Evolutionary conservation across 331 rosid species (phyloP), one percentile per base, ranked within the genome.

Genomic region (Ulmus americana): DNA sequence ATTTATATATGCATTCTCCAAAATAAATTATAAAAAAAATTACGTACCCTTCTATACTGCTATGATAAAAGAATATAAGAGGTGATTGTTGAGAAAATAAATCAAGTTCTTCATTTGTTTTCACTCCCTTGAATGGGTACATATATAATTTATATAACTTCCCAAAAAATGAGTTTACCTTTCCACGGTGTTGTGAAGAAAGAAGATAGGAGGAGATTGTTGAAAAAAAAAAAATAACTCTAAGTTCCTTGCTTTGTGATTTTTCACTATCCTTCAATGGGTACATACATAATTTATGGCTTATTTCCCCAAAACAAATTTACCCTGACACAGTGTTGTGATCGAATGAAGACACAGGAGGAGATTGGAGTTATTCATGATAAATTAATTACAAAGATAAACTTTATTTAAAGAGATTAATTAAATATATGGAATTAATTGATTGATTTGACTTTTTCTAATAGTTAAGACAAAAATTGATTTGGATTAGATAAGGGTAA

Each of bases 381-480:
- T n/a, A 59, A 6, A 14, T 40, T 40, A 40, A 39, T 39, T 40
- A 15, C 10, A n/a, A 12, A 39, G 2, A 40, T 59, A 15, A 45
- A 16, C 7, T 55, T 45, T 59, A 16, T 5, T 15, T 12, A 60
- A 47, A 15, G 50, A 7, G 28, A 28, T 7, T 6, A 54, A 54
- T 11, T 8, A 16, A 28, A 54, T 11, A 16, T 54, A 54, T 18
- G 50, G 15, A 41, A 55, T 28, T 55, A 28, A 16, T 12, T 35
- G 45, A 35, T 14, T 6, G 10, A 52, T 61, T 15, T 72, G 75
- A 72, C 75, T 68, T 72, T 39, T 68, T 40, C 56, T 5, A 44
- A 14, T 18, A 43, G 63, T 54, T 54, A 61, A 61, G 16, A 65
- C 16, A 65, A 45, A 13, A 41, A 7, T 60, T 56, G 15, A 64